These are phyloP conservation scores for Cicer pinnatifidum DNA, from an alignment of 306 rosid genomes.

Conservation along the genomic window DNA sequence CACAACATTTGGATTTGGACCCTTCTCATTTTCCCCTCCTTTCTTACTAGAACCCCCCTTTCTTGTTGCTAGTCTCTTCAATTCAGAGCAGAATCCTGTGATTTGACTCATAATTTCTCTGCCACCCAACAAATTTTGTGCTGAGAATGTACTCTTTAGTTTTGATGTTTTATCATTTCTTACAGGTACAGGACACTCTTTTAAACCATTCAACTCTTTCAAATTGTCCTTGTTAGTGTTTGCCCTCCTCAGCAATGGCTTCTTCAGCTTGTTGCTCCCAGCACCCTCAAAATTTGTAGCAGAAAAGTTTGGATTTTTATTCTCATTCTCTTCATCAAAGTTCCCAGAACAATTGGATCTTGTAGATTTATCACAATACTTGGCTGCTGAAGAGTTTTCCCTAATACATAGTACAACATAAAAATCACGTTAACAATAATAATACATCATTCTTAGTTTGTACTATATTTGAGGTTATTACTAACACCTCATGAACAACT, in stretches of 20 bases:
- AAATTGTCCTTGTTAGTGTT: constrained; percentile 12
- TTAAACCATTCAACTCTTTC: constrained; percentile 25
- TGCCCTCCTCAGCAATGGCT: constrained; percentile 41
- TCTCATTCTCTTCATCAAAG: constrained; percentile 50
- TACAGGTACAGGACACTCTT: constrained; percentile 17
- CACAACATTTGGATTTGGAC: constrained; percentile 22
- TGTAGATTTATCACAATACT: constrained; percentile 26
- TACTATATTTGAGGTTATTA: too few relatives aligned
- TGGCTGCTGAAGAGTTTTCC: constrained; percentile 43
- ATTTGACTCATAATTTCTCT: constrained; percentile 59
- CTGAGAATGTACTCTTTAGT: constrained; percentile 59
- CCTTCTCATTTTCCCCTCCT: constrained; percentile 42
- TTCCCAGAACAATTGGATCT: constrained; percentile 40
- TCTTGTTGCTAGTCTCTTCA: constrained; percentile 58
- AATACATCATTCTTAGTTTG: not conserved
- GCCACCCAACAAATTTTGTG: constrained; percentile 55
- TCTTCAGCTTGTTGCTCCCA: constrained; percentile 43
- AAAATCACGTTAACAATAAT: not conserved
- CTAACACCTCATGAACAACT: too few relatives aligned
- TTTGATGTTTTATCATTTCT: constrained; percentile 35
- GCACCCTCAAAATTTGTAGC: not conserved
- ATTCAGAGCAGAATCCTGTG: constrained; percentile 50
- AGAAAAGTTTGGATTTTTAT: constrained; percentile 56
- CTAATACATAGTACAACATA: constrained; percentile 22
- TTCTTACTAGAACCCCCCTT: constrained; percentile 49